Percentiles rank a stretch among this genome's conserved stretches.
Conservation (phyloP, 2,329 filamentous ascomycete genomes). For the Leptoxyphium fumago region DNA sequence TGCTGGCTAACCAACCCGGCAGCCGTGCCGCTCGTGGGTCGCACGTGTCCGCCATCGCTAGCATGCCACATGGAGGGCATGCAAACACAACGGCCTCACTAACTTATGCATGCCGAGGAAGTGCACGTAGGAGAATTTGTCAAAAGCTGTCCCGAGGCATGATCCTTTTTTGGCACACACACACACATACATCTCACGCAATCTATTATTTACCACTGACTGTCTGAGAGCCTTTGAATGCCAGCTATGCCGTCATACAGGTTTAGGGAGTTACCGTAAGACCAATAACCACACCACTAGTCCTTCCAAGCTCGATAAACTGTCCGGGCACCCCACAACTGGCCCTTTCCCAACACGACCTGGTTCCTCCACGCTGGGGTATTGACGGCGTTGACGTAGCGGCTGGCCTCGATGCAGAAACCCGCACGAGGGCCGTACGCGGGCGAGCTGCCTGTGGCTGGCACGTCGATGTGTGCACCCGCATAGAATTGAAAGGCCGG, state of each 20-base stretch:
- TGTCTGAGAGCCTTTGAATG: too few relatives aligned
- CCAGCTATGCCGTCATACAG: not conserved
- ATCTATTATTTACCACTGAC: too few relatives aligned
- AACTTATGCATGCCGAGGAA: too few relatives aligned
- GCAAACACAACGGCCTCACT: too few relatives aligned
- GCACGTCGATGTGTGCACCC: conserved; percentile 69
- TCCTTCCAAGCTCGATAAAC: conserved; percentile 78
- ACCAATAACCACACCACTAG: not conserved
- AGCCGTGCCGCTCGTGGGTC: too few relatives aligned
- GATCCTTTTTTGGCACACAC: too few relatives aligned
- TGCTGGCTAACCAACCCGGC: too few relatives aligned
- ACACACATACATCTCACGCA: too few relatives aligned
- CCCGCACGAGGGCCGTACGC: conserved; percentile 55
- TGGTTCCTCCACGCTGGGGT: conserved; percentile 64
- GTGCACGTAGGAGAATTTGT: too few relatives aligned
- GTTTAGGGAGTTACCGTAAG: not conserved
- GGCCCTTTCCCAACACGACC: conserved; percentile 69
- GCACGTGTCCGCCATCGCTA: too few relatives aligned
- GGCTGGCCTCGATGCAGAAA: conserved; percentile 84
- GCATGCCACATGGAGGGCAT: too few relatives aligned
- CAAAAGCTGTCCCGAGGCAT: too few relatives aligned
- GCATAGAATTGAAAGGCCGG: conserved; percentile 97
- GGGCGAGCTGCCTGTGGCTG: conserved; percentile 39
- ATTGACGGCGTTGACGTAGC: conserved; percentile 82
- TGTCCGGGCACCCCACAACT: conserved; percentile 65